Evolutionary conservation across 129 eudicot genomes (phyloP), one percentile per base, ranked within the genome.

Genomic region (Ambrosia artemisiifolia): DNA sequence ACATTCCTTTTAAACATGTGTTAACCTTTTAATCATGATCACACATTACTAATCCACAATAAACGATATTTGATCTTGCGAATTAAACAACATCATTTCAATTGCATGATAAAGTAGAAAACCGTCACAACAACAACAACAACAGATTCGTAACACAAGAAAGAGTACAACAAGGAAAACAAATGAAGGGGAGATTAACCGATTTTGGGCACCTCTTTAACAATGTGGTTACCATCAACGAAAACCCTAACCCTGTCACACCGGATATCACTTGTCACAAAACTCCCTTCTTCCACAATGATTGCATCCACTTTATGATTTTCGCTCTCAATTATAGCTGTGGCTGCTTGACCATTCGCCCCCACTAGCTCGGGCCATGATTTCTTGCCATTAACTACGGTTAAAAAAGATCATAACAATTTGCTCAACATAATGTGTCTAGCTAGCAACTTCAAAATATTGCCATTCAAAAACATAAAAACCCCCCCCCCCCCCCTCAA

Each of bases 291-390:
- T 54, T 56, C 63, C 17, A 78, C 82, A n/a, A 78, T 14, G 7
- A 72, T 8, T 9, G 82, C 78, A 10, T 72, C 73, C 7, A 71
- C 82, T 5, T 18, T 20, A 4, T 36, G 43, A 57, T 72, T 71
- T 65, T 79, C 44, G 16, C 74, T 79, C 48, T 79, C 74, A 34
- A 79, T 79, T 64, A 79, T 17, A 40, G 1, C 0, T 8, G 46
- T 17, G 4, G 82, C 82, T 13, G 61, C 63, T 43, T 71, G 44
- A 33, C 78, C 73, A 4, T 32, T 4, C 1, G 54, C 60, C 34
- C 82, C 82, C 0, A 79, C 78, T 7, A 79, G 46, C 74, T 79
- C 82, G 0, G 78, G 82, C 82, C 82, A 79, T 34, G 78, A 65
- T 44, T 79, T 72, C 78, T 71, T 79, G 6, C 78, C 82, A 36